Conservation (phyloP, 352 stramenopile genomes). For the Globisporangium iwayamae region DNA sequence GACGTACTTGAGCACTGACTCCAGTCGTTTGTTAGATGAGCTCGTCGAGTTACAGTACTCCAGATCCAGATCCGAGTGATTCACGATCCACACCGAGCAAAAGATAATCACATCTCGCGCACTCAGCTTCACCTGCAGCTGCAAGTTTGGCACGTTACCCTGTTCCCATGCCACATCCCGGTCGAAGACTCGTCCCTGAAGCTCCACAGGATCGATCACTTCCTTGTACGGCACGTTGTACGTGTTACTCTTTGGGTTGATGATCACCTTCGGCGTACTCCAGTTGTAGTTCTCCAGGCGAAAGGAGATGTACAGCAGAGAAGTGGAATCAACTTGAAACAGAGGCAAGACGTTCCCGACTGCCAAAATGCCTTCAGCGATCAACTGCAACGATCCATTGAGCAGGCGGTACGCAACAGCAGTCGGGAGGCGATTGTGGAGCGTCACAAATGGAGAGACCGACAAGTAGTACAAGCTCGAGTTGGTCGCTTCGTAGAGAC, state of each 20-base stretch:
- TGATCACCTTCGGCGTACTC: constrained; percentile 72
- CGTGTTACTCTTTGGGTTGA: constrained; percentile 66
- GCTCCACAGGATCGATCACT: constrained; percentile 55
- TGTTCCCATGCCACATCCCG: constrained; percentile 66
- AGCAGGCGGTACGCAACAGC: constrained; percentile 82
- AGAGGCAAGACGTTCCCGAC: constrained; percentile 79
- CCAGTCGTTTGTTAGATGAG: constrained; percentile 64
- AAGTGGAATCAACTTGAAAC: constrained; percentile 73
- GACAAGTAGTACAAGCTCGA: constrained; percentile 83
- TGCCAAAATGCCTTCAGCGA: constrained; percentile 82
- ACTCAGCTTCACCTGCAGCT: constrained; percentile 79
- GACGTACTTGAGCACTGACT: constrained; percentile 71
- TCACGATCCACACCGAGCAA: constrained; percentile 87
- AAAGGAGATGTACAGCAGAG: constrained; percentile 77
- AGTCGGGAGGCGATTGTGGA: constrained; percentile 82
- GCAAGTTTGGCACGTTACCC: constrained; percentile 73
- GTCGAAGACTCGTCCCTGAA: constrained; percentile 69
- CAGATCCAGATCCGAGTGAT: constrained; percentile 79
- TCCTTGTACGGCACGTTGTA: constrained; percentile 84
- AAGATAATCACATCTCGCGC: constrained; percentile 83
- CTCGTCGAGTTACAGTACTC: constrained; percentile 85
- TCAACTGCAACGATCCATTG: constrained; percentile 77
- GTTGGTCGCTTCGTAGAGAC: constrained; percentile 81
- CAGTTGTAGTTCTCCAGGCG: constrained; percentile 88
- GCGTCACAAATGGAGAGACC: constrained; percentile 75